Evolutionary conservation across 2,329 filamentous ascomycete genomes (phyloP).

Genomic region (Aspergillus oerlinghausenensis): DNA sequence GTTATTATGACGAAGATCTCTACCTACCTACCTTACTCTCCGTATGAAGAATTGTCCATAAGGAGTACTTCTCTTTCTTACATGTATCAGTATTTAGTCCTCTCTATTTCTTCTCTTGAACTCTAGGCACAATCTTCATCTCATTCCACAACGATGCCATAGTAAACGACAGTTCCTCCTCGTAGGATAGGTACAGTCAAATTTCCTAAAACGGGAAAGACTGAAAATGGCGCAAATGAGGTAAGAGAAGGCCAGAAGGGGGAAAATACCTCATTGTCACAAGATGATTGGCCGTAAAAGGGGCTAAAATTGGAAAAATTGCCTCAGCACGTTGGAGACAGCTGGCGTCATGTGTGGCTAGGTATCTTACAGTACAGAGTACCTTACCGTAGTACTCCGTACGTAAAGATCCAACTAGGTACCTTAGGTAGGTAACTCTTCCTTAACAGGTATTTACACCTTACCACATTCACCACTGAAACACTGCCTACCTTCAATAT

Average conservation of each 20-base stretch:
- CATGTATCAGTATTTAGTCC: background rate
- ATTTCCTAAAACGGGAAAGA: background rate
- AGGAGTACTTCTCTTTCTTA: background rate
- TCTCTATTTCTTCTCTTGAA: background rate
- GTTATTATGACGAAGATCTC: background rate
- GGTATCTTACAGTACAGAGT: background rate
- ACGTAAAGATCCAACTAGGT: too few species aligned
- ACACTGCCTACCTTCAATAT: background rate
- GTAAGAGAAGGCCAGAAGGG: slow-evolving; percentile 1
- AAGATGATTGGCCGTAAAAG: slow-evolving; percentile 12
- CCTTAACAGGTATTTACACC: background rate
- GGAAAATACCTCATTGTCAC: slow-evolving; percentile 16
- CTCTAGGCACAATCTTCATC: background rate
- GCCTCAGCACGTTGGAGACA: background rate
- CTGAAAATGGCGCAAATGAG: slow-evolving; percentile 7
- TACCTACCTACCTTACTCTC: too few species aligned
- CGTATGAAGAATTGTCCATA: background rate
- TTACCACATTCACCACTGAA: background rate
- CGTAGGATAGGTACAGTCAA: background rate
- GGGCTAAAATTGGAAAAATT: slow-evolving; percentile 18
- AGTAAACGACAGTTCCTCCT: background rate
- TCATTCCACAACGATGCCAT: background rate
- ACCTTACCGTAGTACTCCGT: background rate
- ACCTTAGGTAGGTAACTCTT: too few species aligned
- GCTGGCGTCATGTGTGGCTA: background rate